These are phyloP conservation scores for Anisodus acutangulus DNA, from an alignment of 257 asterid species.

Conservation along the genomic window DNA sequence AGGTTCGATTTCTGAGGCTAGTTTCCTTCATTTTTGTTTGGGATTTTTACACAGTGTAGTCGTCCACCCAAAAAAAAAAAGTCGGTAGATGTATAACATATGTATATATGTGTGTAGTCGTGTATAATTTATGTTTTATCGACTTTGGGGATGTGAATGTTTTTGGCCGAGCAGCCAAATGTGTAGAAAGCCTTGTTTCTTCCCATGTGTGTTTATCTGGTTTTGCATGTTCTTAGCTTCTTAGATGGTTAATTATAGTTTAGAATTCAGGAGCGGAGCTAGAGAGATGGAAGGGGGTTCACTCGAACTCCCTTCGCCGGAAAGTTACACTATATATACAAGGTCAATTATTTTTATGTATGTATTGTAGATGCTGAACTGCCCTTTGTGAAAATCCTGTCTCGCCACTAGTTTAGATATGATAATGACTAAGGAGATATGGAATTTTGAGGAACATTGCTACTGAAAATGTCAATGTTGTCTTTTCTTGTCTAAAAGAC, in stretches of 20 bases:
- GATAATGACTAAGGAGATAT: neutral
- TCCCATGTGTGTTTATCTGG: neutral
- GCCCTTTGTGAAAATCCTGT: neutral
- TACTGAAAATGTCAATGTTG: neutral
- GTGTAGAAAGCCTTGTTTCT: neutral
- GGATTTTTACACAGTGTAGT: neutral
- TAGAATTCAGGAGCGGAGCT: neutral
- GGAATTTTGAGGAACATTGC: neutral
- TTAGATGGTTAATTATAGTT: slow-evolving; percentile 6
- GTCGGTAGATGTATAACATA: neutral
- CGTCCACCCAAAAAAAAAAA: too few relatives aligned
- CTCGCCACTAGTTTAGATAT: neutral
- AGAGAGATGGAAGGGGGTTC: neutral
- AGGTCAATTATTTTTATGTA: neutral
- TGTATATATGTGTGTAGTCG: neutral
- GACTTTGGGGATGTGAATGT: neutral
- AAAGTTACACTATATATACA: neutral
- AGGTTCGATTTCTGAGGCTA: slow-evolving; percentile 41
- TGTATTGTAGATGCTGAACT: neutral
- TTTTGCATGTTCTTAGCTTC: neutral
- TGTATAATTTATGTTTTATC: slow-evolving; percentile 17
- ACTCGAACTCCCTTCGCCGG: neutral
- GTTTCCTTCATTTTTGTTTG: neutral
- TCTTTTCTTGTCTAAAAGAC: neutral
- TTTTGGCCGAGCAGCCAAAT: neutral